These are phyloP conservation scores for Hypoxylon lenormandii DNA, from an alignment of 495 filamentous ascomycete species.

Conservation along the genomic window DNA sequence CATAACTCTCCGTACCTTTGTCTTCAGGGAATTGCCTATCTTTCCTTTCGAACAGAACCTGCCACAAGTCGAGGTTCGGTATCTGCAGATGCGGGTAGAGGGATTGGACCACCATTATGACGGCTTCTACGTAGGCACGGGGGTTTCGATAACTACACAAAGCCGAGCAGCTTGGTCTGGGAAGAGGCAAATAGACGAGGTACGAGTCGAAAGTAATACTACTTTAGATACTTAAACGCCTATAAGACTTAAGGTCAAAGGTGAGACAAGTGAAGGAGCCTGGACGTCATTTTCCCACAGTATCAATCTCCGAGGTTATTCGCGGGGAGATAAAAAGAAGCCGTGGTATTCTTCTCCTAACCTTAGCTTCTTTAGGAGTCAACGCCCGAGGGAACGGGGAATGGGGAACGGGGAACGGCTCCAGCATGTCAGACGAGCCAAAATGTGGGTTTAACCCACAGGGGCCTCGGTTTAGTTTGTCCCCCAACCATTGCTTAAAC, in stretches of 20 bases:
- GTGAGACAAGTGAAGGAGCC: background rate
- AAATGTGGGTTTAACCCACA: background rate
- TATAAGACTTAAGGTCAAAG: background rate
- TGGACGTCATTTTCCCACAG: background rate
- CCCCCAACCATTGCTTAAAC: too few relatives aligned
- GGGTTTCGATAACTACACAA: too few relatives aligned
- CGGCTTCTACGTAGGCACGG: background rate
- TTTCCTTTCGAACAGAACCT: constrained; percentile 81
- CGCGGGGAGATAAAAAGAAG: background rate
- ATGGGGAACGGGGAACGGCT: background rate
- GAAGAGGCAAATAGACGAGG: background rate
- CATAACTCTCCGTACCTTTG: constrained; percentile 61
- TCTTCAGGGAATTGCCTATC: constrained; percentile 74
- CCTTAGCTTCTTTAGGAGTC: too few relatives aligned
- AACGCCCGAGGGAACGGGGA: too few relatives aligned
- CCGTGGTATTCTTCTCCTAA: background rate
- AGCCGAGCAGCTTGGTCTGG: too few relatives aligned
- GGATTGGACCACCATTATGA: constrained; percentile 68
- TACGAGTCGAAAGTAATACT: background rate
- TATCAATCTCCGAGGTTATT: constrained; percentile 9
- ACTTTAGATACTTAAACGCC: too few relatives aligned
- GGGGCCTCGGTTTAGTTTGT: too few relatives aligned
- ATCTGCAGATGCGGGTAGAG: constrained; percentile 69
- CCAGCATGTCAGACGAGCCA: constrained; percentile 1
- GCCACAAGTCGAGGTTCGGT: constrained; percentile 77